These are phyloP conservation scores for Bertia moriformis DNA, from an alignment of 2,329 filamentous ascomycete species.

Conservation along the genomic window DNA sequence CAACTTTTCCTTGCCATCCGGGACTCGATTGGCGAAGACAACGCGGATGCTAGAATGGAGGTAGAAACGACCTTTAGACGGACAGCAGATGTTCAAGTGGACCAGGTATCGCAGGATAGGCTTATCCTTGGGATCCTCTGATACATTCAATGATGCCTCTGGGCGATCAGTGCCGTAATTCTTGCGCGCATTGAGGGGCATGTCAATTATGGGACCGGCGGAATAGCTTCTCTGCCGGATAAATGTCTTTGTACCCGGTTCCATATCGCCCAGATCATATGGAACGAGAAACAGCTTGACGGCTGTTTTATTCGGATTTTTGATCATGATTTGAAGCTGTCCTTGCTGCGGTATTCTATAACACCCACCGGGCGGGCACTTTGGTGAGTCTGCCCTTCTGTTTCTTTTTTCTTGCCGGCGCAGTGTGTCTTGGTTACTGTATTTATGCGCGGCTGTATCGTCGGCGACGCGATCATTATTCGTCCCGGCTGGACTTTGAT, in stretches of 20 bases:
- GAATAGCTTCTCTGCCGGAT: conserved; percentile 90
- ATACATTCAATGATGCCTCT: conserved; percentile 19
- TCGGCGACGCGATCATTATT: conserved; percentile 12
- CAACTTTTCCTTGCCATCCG: conserved; percentile 85
- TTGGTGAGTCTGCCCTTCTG: conserved; percentile 41
- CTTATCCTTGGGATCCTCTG: conserved; percentile 36
- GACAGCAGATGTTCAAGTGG: conserved; percentile 84
- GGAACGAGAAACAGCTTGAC: conserved; percentile 91
- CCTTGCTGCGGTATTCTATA: conserved; percentile 91
- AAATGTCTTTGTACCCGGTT: conserved; percentile 86
- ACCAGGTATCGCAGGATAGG: conserved; percentile 78
- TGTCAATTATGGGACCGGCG: conserved; percentile 68
- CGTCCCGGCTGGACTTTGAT: conserved; percentile 21
- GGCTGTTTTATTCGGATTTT: conserved; percentile 95
- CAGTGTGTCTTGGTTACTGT: conserved; percentile 13
- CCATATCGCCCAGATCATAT: conserved; percentile 85
- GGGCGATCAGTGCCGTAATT: conserved; percentile 16
- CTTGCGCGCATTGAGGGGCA: conserved; percentile 24
- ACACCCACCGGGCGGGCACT: conserved; percentile 68
- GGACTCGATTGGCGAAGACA: conserved; percentile 91
- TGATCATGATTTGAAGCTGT: conserved; percentile 90
- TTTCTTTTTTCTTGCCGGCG: conserved; percentile 39
- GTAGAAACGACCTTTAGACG: conserved; percentile 69
- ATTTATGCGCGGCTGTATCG: background rate
- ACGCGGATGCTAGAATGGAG: conserved; percentile 85